Base-by-base conservation (phyloP, 75 land plant species). In the Isoetes taiwanensis region DNA sequence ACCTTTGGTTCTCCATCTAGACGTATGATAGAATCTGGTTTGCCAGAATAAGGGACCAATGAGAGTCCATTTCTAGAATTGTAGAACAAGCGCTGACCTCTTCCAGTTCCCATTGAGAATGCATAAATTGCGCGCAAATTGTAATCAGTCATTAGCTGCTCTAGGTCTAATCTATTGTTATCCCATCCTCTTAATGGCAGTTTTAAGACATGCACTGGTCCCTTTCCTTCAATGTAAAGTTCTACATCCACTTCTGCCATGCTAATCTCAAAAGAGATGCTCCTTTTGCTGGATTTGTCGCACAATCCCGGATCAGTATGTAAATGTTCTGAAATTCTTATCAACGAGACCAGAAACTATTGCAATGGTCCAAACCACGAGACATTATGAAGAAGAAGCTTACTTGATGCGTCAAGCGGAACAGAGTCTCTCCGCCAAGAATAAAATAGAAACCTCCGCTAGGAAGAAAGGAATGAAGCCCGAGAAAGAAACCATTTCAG, bases 1-100 rank as follows among this genome's bases (percentile, higher is more conserved):
- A 94, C 99, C 96, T 78, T 76, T 4, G 90, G 96, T 27, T 88
- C 96, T 1, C 90, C 90, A 28, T 94, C 96, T 27, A 84, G 39
- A 63, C 68, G 52, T 42, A 94, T 58, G 2, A 76, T 64, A 14
- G 76, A 35, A 8, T 82, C 86, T 6, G 68, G 63, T 38, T 53
- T 58, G 41, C 74, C 79, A 1, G 61, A 64, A 65, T 94, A 94
- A 2, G 78, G 3, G 26, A 84, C 34, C 14, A 76, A 3, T 3
- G 99, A 94, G 9, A 86, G 65, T 0, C 99, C 99, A 50, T 84
- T 84, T 25, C 64, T 56, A 6, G 72, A 74, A 59, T 76, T 64
- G 66, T 73, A 78, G 8, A 80, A 63, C 54, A 88, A 78, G 28
- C 81, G 70, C 17, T 60, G 71, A 59, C 96, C 96, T 0, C 99